Evolutionary conservation across 176 grass and related monocot species (phyloP), one percentile per base, ranked within the genome.

Genomic region (Cenchrus americanus): DNA sequence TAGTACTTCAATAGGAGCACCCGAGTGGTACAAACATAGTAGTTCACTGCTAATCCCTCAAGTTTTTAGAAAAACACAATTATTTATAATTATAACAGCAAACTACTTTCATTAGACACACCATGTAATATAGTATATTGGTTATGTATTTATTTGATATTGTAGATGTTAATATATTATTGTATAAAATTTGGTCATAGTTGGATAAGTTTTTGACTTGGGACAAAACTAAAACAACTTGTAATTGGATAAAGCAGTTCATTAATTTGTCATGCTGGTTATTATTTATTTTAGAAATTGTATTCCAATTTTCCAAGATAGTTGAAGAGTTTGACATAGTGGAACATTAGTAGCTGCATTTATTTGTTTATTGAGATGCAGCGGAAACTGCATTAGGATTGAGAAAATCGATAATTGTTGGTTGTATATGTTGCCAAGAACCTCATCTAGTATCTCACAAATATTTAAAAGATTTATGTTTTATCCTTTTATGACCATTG

Each of bases 391-490:
- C 14, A 55, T 14, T 57, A 58, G 37, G 15, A 51, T 26, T 49
- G 24, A 64, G 8, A 51, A 60, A 73, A 82, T 0, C 5, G 0
- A 19, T 47, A 32, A 14, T 34, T 6, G 4, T 73, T 49, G 24
- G n/a, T 37, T 27, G 8, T 27, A 54, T 44, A 47, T 71, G 23
- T 58, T 67, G 60, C 51, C 61, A 67, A 27, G 47, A 58, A 86
- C 1, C 53, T 71, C 37, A n/a, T 86, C 19, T 70, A 77, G 74
- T 23, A 73, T 27, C 5, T 54, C 21, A 11, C 46, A 37, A 52
- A 84, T 49, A 43, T 71, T 70, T 49, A 22, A 69, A 43, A 71
- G 69, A 48, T 26, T 6, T 65, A 65, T 7, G 12, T 65, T 34
- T 79, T 46, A 73, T 15, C 41, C 52, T 2, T 66, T 27, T 62